Evolutionary conservation across 2,329 filamentous ascomycete genomes (phyloP).

Genomic region (Ilyonectria mors-panacis): DNA sequence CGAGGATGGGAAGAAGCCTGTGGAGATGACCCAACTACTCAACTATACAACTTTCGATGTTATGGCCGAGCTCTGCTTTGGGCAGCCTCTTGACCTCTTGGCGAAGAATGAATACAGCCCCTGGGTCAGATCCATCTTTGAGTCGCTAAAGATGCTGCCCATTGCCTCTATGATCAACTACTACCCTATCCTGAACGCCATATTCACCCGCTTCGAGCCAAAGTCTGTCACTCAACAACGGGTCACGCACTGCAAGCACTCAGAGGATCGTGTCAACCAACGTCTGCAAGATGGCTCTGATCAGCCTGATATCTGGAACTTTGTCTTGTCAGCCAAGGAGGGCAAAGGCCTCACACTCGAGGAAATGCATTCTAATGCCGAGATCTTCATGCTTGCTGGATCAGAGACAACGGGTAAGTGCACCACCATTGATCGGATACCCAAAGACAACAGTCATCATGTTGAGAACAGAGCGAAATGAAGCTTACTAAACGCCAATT

Average conservation of each 20-base stretch:
- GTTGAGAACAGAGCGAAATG: too few species aligned
- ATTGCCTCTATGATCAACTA: slow-evolving; percentile 15
- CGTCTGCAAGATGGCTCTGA: too few species aligned
- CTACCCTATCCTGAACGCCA: slow-evolving; percentile 17
- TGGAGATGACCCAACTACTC: slow-evolving; percentile 24
- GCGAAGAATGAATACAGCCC: not conserved
- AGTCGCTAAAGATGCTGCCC: too few species aligned
- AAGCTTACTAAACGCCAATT: too few species aligned
- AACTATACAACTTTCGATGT: slow-evolving; percentile 23
- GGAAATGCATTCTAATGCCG: slow-evolving; percentile 20
- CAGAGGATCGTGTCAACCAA: too few species aligned
- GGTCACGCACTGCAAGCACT: not conserved
- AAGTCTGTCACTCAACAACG: slow-evolving; percentile 12
- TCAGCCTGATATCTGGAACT: too few species aligned
- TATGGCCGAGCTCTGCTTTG: slow-evolving; percentile 13
- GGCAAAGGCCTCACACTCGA: slow-evolving; percentile 13
- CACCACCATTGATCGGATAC: too few species aligned
- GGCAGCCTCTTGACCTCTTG: not conserved
- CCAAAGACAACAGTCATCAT: too few species aligned
- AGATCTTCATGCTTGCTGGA: slow-evolving; percentile 17
- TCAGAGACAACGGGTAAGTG: slow-evolving; percentile 11
- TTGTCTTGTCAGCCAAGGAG: not conserved
- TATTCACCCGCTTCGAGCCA: slow-evolving; percentile 16
- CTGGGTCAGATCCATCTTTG: slow-evolving; percentile 12
- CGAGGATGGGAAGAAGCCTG: slow-evolving; percentile 8